A percentile compares a stretch with the other conserved stretches of the same genome.
Evolutionary conservation across 2,329 filamentous ascomycete genomes (phyloP).

Genomic region (Trichoderma sp.): DNA sequence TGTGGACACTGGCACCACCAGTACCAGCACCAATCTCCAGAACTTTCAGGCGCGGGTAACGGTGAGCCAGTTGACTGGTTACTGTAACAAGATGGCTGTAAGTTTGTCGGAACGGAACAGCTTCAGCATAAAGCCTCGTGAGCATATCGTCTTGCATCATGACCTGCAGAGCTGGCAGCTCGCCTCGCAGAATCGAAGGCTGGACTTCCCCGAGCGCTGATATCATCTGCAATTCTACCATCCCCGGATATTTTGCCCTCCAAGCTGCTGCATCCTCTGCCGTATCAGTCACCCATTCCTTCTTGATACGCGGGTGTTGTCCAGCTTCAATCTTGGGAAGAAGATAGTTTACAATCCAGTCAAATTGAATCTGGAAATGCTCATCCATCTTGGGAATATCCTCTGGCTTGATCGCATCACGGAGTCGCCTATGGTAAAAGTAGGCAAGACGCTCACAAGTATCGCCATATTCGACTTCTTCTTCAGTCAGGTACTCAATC

Average conservation of each 20-base stretch:
- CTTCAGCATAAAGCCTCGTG: background rate
- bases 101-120: background rate
- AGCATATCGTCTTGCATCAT: background rate
- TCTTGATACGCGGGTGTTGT: background rate
- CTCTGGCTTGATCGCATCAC: background rate
- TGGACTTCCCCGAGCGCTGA: background rate
- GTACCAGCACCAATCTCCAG: background rate
- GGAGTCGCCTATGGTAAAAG: background rate
- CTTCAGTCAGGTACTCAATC: background rate
- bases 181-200: background rate
- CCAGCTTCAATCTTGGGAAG: background rate
- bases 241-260: background rate
- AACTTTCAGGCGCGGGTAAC: background rate
- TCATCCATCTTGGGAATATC: background rate
- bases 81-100: background rate
- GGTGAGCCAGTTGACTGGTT: background rate
- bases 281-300: background rate
- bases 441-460: background rate
- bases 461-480: background rate
- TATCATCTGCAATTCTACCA: background rate
- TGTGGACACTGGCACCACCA: background rate
- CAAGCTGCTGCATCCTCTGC: background rate
- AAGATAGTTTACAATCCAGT: background rate
- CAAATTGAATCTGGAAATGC: background rate
- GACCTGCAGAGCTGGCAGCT: background rate